Evolutionary conservation across 257 asterid genomes (phyloP).

Genomic region (Fraxinus pennsylvanica): DNA sequence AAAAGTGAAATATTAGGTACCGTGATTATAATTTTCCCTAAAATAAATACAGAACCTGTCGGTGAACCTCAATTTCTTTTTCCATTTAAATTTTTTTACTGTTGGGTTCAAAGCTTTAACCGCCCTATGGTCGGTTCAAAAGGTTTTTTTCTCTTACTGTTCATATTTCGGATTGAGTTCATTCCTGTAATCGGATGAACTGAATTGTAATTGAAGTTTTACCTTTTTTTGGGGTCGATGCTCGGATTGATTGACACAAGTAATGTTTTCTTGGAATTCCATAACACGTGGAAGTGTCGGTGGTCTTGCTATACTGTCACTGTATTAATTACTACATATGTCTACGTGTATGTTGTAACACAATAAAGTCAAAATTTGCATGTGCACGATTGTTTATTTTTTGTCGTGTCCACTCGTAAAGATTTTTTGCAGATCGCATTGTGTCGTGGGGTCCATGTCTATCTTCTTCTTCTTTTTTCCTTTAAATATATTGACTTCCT

Average conservation of each 20-base stretch:
- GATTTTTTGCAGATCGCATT: slow-evolving; percentile 19
- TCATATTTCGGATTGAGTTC: too few relatives aligned
- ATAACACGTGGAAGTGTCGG: slow-evolving; percentile 53
- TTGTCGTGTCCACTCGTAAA: slow-evolving; percentile 1
- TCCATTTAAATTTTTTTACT: too few relatives aligned
- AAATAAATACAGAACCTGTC: too few relatives aligned
- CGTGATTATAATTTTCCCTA: too few relatives aligned
- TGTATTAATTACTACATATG: neutral
- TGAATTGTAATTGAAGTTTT: too few relatives aligned
- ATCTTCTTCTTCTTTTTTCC: neutral
- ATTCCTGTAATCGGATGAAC: too few relatives aligned
- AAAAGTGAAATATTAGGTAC: too few relatives aligned
- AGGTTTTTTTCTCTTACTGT: too few relatives aligned
- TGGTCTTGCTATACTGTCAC: slow-evolving; percentile 19
- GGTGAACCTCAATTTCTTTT: too few relatives aligned
- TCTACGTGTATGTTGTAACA: neutral
- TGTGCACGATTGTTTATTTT: neutral
- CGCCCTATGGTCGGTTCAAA: too few relatives aligned
- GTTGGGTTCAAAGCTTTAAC: too few relatives aligned
- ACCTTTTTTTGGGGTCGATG: neutral
- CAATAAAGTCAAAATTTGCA: neutral
- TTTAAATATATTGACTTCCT: neutral
- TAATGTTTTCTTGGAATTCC: neutral
- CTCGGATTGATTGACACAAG: neutral
- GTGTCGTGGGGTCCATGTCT: slow-evolving; percentile 35